Base-by-base conservation (phyloP, 108 stramenopile genomes). In the Fragilariopsis cylindrus region DNA sequence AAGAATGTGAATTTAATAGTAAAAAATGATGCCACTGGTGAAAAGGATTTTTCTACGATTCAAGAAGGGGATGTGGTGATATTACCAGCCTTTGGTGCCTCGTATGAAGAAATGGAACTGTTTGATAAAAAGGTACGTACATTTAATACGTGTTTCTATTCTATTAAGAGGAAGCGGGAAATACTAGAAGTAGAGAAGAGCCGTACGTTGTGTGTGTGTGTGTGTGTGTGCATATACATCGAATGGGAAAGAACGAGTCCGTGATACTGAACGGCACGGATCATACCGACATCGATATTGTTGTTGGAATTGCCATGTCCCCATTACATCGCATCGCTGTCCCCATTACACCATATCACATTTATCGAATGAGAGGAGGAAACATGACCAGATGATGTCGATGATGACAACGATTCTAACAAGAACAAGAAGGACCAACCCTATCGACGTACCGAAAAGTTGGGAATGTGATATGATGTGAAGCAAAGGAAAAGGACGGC, bases 61-160 rank as follows among this genome's bases (percentile, higher is more conserved):
- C 69, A 86, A 30, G 87, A 95, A 40, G 93, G 93, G 7, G 97
- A 98, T 81, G 96, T 98, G 3, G 97, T 98, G 7, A 97, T 98
- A 63, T 83, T 98, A 11, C 97, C 97, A 15, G 97, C 97, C 1
- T 98, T 98, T 82, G 97, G 97, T 2, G 97, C 97, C 1, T 90
- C 92, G 40, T 92, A 92, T 58, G 95, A 96, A 83, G 97, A 98
- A 77, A 98, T 98, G 97, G 77, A 85, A 13, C 54, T 83, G 69
- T 69, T 94, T 49, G 83, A 92, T 58, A 80, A 87, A 56, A 90
- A 85, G 76, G 79, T 78, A 65, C 45, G 76, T 50, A 19, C 19
- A 0, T 19, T 19, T 19, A 19, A 0, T 19, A 0, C 19, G 50
- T 12, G 1, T 50, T 21, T 1, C 21, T 21, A 21, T 21, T 7